phyloP scores from a whole-genome alignment of 192 early-diverging fungal genomes.

The Coemansia sp. region DNA sequence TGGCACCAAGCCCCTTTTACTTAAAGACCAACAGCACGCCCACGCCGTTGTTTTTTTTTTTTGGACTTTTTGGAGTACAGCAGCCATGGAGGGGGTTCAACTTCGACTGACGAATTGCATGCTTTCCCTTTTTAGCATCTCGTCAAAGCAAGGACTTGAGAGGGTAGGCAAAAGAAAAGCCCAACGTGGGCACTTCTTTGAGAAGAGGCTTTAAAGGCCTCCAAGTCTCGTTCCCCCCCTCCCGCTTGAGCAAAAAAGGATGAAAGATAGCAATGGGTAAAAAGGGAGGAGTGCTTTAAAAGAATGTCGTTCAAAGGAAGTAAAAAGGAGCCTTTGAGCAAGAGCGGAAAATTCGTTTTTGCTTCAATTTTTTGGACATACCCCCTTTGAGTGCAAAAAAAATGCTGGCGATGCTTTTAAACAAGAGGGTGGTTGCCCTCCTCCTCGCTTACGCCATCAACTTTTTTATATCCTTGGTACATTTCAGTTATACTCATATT shows the following conservation, averaged over 20 bases:
- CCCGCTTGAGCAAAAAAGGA: neutral
- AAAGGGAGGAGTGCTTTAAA: neutral
- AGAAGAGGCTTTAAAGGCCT: neutral
- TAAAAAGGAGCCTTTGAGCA: neutral
- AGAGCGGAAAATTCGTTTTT: neutral
- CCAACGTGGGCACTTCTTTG: neutral
- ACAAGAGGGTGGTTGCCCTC: neutral
- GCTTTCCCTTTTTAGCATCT: neutral
- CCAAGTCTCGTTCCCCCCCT: neutral
- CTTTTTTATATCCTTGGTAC: neutral
- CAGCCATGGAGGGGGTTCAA: neutral
- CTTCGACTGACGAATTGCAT: neutral
- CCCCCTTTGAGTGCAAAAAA: neutral
- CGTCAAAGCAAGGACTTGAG: neutral
- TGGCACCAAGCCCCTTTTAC: neutral
- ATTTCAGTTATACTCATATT: neutral
- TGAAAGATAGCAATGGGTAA: neutral
- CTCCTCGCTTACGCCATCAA: neutral
- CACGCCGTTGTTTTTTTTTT: neutral
- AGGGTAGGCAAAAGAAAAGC: no score
- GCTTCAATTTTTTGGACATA: neutral
- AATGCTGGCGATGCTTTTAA: neutral
- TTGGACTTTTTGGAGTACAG: neutral
- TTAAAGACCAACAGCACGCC: neutral
- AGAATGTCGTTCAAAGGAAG: neutral